A percentile compares a stretch with the other conserved stretches of the same genome.
Evolutionary conservation across 345 rosid species (phyloP).

Genomic region (Gossypium thurberi): DNA sequence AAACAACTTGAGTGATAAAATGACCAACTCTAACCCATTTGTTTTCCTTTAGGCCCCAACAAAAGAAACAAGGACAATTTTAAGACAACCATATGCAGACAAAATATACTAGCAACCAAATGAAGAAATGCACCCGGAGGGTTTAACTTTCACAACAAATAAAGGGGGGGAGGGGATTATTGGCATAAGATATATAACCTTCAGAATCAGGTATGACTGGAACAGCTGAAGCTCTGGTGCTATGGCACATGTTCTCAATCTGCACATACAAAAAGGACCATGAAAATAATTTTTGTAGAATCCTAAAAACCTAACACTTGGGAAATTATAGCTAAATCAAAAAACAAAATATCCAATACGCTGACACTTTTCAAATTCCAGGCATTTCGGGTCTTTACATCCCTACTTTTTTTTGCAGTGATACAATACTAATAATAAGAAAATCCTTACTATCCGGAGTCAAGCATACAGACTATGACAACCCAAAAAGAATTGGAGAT

Average conservation of each 20-base stretch:
- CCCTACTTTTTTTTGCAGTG: background rate
- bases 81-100: background rate
- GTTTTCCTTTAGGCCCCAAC: background rate
- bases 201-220: constrained; percentile 87
- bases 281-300: background rate
- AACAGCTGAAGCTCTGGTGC: constrained; percentile 69
- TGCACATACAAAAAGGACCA: constrained; percentile 21
- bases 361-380: background rate
- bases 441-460: background rate
- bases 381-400: background rate
- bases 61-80: constrained; percentile 3
- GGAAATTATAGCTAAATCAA: background rate
- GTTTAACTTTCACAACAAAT: background rate
- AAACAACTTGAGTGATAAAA: background rate
- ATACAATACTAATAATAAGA: background rate
- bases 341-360: background rate
- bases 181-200: constrained; percentile 38
- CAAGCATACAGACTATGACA: background rate
- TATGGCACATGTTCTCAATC: constrained; percentile 88
- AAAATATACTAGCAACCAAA: background rate
- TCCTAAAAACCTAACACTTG: background rate
- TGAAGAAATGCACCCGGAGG: background rate
- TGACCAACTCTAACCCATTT: background rate
- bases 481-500: background rate
- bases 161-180: background rate